phyloP scores from a whole-genome alignment of 768 basidiomycete genomes.

The Megacollybia marginata region DNA sequence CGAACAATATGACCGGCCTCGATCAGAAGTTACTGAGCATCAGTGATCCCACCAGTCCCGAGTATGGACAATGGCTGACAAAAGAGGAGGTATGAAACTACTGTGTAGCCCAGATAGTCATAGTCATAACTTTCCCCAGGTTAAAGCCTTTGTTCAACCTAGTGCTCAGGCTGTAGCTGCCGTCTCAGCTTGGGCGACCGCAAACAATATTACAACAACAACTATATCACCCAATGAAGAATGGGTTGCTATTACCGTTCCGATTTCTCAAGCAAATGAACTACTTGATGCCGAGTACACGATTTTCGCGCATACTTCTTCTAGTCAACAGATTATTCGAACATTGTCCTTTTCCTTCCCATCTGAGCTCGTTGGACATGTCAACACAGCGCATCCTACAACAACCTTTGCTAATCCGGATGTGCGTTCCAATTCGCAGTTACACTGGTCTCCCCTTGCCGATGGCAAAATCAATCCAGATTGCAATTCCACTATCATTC shows the following conservation, averaged over 20 bases:
- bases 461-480: constrained; percentile 2
- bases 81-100: constrained; percentile 24
- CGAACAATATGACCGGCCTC: constrained; percentile 26
- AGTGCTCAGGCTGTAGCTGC: constrained; percentile 11
- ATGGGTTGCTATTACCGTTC: constrained; percentile 18
- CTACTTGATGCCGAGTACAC: constrained; percentile 19
- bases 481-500: constrained; percentile 21
- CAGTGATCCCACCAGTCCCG: constrained; percentile 25
- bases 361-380: constrained; percentile 11
- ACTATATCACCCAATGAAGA: constrained; percentile 17
- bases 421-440: constrained; percentile 4
- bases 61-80: constrained; percentile 29
- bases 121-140: constrained; percentile 6
- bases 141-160: constrained; percentile 20
- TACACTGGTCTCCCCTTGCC: constrained; percentile 12
- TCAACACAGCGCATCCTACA: constrained; percentile 22
- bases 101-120: not conserved
- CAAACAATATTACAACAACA: constrained; percentile 11
- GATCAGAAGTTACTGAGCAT: constrained; percentile 27
- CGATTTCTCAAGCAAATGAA: constrained; percentile 18
- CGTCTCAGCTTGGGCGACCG: constrained; percentile 16
- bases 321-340: constrained; percentile 15
- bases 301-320: constrained; percentile 13
- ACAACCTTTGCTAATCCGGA: constrained; percentile 16
- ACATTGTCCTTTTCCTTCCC: constrained; percentile 22